A percentile compares a stretch with the other conserved stretches of the same genome.
phyloP scores from a whole-genome alignment of 164 flowering plant species.

The Platanus orientalis region DNA sequence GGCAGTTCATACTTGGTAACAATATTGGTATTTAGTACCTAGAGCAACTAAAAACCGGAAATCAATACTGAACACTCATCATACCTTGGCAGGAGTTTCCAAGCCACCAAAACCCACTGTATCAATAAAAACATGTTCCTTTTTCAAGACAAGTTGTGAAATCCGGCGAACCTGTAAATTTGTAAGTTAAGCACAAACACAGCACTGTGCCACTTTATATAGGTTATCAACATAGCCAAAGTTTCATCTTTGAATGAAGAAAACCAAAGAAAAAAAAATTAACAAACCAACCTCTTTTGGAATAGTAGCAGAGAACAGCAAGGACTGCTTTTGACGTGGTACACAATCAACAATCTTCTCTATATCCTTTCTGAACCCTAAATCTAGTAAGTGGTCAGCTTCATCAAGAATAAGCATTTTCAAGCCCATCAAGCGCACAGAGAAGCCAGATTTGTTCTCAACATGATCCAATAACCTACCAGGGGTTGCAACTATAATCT shows the following conservation, averaged over 20 bases:
- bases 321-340: conserved; percentile 87
- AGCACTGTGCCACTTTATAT: neutral
- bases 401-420: conserved; percentile 90
- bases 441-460: conserved; percentile 75
- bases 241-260: neutral
- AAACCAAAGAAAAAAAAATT: neutral
- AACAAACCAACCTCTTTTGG: conserved; percentile 75
- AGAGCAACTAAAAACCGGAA: conserved; percentile 2
- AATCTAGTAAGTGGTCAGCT: conserved; percentile 85
- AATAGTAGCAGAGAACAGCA: conserved; percentile 83
- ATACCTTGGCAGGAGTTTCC: conserved; percentile 78
- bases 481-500: conserved; percentile 96
- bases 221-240: neutral
- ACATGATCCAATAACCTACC: conserved; percentile 95
- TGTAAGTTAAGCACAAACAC: conserved; percentile 7
- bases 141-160: conserved; percentile 87
- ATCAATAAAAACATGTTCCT: conserved; percentile 74
- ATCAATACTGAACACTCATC: neutral
- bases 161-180: conserved; percentile 73
- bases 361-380: conserved; percentile 90
- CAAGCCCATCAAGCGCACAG: conserved; percentile 82
- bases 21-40: too few relatives aligned
- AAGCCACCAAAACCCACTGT: conserved; percentile 60
- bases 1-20: neutral
- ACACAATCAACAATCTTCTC: conserved; percentile 91